Base-by-base conservation (phyloP, 495 filamentous ascomycete species). In the Tuber umbilicatum region DNA sequence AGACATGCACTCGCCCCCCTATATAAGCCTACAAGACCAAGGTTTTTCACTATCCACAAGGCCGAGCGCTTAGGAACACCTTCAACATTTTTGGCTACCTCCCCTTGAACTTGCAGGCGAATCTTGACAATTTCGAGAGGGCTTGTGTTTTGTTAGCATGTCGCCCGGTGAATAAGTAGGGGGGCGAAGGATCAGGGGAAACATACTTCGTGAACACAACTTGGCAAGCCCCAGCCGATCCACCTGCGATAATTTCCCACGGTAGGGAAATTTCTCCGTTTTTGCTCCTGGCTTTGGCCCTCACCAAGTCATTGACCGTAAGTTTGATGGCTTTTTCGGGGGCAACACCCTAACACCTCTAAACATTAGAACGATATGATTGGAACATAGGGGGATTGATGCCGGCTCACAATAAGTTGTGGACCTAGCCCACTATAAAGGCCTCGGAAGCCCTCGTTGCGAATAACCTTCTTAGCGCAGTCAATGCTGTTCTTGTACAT, bases 91-190 rank as follows among this genome's bases (percentile, higher is more conserved):
- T 97, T 97, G 71, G 93, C 90, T 41, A 97, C 89, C 84, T 99
- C 95, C 75, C 95, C 95, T 86, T 99, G 95, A 14, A 98, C 93
- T 84, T 99, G 95, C 68, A 99, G 89, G 79, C 95, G 92, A 79
- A 99, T 99, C 87, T 99, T 99, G 83, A 99, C 95, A 81, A 99
- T 99, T 84, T 99, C 95, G 17, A 99, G 88, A 50, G 95, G 95
- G 83, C 97, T 99, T 79, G 23, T 31, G 73, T 21, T 47, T n/a
- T 39, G 6, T 47, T 64, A 55, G 68, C 60, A 40, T n/a, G 35
- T 21, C n/a, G 60, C 47, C 21, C 7, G 14, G 45, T 71, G 27
- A 23, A 21, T 12, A 55, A 47, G 39, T 45, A 19, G 68, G 43
- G 42, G 27, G 55, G 31, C 5, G 40, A 35, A 38, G 74, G 27